These are phyloP conservation scores for Hypoxylon intermedium DNA, from an alignment of 495 filamentous ascomycete species.

Conservation along the genomic window DNA sequence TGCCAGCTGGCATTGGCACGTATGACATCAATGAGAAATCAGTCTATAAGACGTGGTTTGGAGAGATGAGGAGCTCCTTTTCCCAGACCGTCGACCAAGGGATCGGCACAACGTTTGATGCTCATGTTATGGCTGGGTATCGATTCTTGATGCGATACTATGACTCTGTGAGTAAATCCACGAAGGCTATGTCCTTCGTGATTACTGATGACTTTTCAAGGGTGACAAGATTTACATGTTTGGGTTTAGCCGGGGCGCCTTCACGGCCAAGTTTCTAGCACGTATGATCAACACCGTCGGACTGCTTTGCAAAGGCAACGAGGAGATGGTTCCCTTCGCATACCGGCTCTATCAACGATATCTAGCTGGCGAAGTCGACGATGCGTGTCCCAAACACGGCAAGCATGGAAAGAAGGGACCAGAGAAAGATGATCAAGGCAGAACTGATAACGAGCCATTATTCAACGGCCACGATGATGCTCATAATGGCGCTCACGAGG, in stretches of 20 bases:
- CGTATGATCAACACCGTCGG: constrained; percentile 55
- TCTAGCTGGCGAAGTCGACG: constrained; percentile 33
- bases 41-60: constrained; percentile 36
- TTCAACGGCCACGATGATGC: constrained; percentile 42
- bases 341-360: constrained; percentile 39
- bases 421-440: constrained; percentile 1
- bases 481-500: constrained; percentile 36
- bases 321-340: constrained; percentile 48
- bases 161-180: constrained; percentile 30
- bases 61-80: constrained; percentile 31
- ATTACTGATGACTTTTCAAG: constrained; percentile 18
- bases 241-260: constrained; percentile 59
- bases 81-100: constrained; percentile 46
- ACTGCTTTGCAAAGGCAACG: constrained; percentile 55
- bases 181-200: background rate
- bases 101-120: constrained; percentile 51
- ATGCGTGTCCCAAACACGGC: constrained; percentile 16
- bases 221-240: constrained; percentile 58
- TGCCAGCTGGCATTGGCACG: constrained; percentile 49
- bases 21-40: constrained; percentile 41
- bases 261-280: constrained; percentile 58
- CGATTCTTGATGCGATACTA: constrained; percentile 56
- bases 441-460: constrained; percentile 37
- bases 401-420: constrained; percentile 8
- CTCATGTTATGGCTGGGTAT: constrained; percentile 57